phyloP scores from a whole-genome alignment of 805 yeast genomes.

The Candida krabiensis region DNA sequence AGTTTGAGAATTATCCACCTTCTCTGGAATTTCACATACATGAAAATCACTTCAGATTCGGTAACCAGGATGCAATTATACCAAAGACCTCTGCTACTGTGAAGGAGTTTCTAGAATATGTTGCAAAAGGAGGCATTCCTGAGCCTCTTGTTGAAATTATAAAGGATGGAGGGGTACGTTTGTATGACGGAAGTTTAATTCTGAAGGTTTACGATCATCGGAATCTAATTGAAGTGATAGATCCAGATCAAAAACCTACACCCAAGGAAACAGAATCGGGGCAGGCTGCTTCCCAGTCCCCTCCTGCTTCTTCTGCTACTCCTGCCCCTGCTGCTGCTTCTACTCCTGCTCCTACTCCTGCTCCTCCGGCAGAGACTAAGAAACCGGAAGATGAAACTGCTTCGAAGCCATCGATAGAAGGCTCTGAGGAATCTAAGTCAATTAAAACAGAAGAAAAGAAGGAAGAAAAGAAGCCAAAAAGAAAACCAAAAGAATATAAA shows the following conservation, averaged over 20 bases:
- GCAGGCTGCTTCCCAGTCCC: background rate
- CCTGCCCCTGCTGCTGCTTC: background rate
- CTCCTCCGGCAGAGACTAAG: background rate
- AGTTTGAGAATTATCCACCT: constrained; percentile 75
- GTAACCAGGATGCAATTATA: constrained; percentile 83
- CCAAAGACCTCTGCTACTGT: constrained; percentile 77
- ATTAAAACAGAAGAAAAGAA: constrained; percentile 4
- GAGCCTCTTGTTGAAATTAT: constrained; percentile 87
- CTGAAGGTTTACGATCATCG: constrained; percentile 88
- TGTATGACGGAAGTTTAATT: constrained; percentile 89
- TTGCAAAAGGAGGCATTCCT: constrained; percentile 81
- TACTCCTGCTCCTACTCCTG: background rate
- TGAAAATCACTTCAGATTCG: constrained; percentile 88
- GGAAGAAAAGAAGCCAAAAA: constrained; percentile 19
- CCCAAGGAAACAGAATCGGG: constrained; percentile 7
- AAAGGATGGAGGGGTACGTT: constrained; percentile 78
- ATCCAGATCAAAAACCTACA: constrained; percentile 4
- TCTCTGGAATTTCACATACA: constrained; percentile 87
- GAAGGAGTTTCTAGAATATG: constrained; percentile 75
- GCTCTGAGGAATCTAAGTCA: background rate
- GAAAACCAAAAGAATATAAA: constrained; percentile 71
- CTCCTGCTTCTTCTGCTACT: constrained; percentile 1
- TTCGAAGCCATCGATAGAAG: background rate
- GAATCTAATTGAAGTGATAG: constrained; percentile 32
- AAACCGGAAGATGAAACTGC: background rate